Evolutionary conservation across 2,329 filamentous ascomycete genomes (phyloP).

Genomic region (Diaporthe aspalathi): DNA sequence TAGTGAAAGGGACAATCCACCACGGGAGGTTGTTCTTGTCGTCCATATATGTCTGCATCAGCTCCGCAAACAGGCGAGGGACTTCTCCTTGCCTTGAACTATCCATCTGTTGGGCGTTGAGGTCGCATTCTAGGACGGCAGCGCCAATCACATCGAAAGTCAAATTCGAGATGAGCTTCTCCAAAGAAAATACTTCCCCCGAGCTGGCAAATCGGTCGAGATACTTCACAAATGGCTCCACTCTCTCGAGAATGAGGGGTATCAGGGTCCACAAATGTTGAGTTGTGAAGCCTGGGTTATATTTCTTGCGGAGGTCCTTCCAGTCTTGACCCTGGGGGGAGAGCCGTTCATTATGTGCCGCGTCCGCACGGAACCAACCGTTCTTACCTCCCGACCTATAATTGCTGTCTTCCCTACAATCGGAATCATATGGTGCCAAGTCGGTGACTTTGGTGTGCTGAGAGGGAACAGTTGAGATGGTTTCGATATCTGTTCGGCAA

Average conservation of each 20-base stretch:
- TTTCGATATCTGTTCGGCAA: conserved; percentile 12
- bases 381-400: not conserved
- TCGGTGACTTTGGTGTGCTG: conserved; percentile 11
- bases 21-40: conserved; percentile 15
- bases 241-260: not conserved
- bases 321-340: conserved; percentile 2
- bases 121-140: not conserved
- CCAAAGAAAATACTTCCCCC: not conserved
- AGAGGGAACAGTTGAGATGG: not conserved
- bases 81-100: not conserved
- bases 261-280: conserved; percentile 4
- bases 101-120: not conserved
- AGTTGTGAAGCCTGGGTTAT: conserved; percentile 4
- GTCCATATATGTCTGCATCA: not conserved
- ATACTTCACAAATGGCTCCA: not conserved
- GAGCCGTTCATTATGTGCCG: not conserved
- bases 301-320: conserved; percentile 7
- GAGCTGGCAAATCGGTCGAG: not conserved
- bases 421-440: conserved; percentile 5
- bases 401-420: not conserved
- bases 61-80: not conserved
- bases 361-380: not conserved
- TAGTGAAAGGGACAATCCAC: not conserved
- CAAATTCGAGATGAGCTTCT: not conserved
- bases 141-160: not conserved